phyloP scores from a whole-genome alignment of 768 basidiomycete species.

The Auricularia heimuer region DNA sequence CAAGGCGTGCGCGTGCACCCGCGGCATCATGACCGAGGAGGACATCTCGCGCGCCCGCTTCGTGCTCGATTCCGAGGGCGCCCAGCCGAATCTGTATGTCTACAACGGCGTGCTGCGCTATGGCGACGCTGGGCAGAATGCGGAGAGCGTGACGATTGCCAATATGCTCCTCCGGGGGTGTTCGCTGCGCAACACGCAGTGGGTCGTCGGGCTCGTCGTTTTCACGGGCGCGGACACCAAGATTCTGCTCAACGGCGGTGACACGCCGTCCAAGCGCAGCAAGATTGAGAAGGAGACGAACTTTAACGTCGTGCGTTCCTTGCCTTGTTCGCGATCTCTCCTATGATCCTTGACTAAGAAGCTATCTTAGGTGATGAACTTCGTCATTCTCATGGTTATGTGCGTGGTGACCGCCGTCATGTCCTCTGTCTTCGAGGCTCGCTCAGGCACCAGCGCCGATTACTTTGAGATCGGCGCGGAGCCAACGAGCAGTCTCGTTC shows the following conservation, averaged over 20 bases:
- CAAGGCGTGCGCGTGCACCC: constrained; percentile 64
- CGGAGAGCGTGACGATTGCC: constrained; percentile 77
- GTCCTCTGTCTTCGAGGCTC: constrained; percentile 60
- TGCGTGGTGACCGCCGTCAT: constrained; percentile 68
- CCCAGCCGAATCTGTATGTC: constrained; percentile 85
- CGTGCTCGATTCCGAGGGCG: constrained; percentile 84
- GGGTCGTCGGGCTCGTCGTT: constrained; percentile 89
- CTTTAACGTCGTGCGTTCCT: constrained; percentile 67
- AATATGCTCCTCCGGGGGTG: constrained; percentile 89
- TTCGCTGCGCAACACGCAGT: constrained; percentile 77
- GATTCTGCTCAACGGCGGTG: constrained; percentile 87
- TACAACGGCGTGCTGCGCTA: constrained; percentile 84
- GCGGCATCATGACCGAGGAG: constrained; percentile 70
- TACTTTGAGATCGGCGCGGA: constrained; percentile 63
- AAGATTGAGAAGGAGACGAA: constrained; percentile 99
- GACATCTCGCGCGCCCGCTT: constrained; percentile 84
- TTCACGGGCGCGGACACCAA: constrained; percentile 91
- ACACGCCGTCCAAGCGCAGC: constrained; percentile 90
- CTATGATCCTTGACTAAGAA: no score
- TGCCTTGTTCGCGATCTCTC: background rate
- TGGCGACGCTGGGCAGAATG: constrained; percentile 48
- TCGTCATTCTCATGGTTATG: constrained; percentile 64
- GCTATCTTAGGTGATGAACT: constrained; percentile 50
- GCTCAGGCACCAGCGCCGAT: constrained; percentile 51
- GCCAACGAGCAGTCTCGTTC: constrained; percentile 44